Evolutionary conservation across 2,329 filamentous ascomycete species (phyloP), one percentile per base, ranked within the genome.

Genomic region (Zasmidium cellare): DNA sequence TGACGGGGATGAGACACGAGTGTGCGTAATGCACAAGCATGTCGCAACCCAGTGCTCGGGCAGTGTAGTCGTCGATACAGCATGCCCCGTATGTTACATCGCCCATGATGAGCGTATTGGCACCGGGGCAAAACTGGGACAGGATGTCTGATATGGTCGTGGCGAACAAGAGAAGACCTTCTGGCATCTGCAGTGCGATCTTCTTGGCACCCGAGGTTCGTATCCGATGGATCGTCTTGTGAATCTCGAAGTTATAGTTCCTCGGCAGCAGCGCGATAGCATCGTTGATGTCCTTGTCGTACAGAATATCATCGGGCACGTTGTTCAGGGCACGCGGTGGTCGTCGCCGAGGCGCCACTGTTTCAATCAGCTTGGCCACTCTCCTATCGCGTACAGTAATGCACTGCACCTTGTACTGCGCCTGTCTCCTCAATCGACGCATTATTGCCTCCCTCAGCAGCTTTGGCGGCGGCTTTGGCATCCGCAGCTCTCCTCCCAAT

Each of bases 221-320:
- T 74, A 99, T 92, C 49, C 93, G 87, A 76, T 97, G 92, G 69
- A 99, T 96, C 9, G 94, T 99, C 79, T 99, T 99, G 72, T 91
- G 94, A 56, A 99, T 92, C 78, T 99, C 94, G 73, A 99, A 99
- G 68, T 90, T 93, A 82, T 99, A 99, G 79, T 99, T 99, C n/a
- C 85, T 80, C 1, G 94, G 94, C 2, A 99, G 85, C 28, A 99
- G 83, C 5, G 86, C 82, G 58, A 97, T 92, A 2, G 94, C 94
- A 46, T 87, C 88, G 74, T 93, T 93, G 69, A 99, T 89, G 49
- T 89, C 90, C 49, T 87, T 80, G 69, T 99, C 89, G 63, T 96
- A 83, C 19, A 94, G 81, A 62, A 99, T 96, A 63, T 93, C 89
- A 16, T 87, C 82, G 2, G 94, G 93, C 1, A 99, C 90, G 71